phyloP scores from a whole-genome alignment of 2,329 filamentous ascomycete genomes.

The Sarocladiaceae sp. region DNA sequence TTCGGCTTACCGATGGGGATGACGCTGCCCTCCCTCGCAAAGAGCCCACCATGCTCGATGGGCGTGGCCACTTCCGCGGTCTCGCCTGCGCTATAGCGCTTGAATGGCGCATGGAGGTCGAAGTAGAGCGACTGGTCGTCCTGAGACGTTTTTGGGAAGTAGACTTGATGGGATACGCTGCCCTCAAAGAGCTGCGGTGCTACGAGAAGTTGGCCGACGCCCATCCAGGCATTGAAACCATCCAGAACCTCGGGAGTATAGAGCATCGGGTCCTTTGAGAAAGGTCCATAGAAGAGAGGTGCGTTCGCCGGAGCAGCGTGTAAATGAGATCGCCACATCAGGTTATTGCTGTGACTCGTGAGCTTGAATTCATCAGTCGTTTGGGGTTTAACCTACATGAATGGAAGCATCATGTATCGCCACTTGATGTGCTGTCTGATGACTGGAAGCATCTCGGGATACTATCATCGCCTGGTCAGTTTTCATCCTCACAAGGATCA shows the following conservation, averaged over 20 bases:
- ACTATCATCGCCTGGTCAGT: background rate
- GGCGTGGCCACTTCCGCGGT: background rate
- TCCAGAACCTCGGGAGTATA: background rate
- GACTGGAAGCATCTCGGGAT: slow-evolving; percentile 1
- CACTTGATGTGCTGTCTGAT: slow-evolving; percentile 5
- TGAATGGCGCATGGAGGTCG: slow-evolving; percentile 2
- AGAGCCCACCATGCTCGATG: slow-evolving; percentile 1
- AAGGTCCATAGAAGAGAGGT: slow-evolving; percentile 5
- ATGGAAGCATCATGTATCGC: slow-evolving; percentile 4
- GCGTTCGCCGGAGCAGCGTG: background rate
- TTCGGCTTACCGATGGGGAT: slow-evolving; percentile 6
- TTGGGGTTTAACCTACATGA: background rate
- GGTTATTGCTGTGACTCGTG: background rate
- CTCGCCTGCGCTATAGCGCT: background rate
- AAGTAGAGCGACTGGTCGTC: slow-evolving; percentile 1
- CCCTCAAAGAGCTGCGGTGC: slow-evolving; percentile 1
- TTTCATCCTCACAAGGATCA: background rate
- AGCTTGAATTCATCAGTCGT: background rate
- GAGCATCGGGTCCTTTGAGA: background rate
- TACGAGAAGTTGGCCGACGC: slow-evolving; percentile 6
- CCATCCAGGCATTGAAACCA: slow-evolving; percentile 6
- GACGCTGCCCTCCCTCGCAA: background rate
- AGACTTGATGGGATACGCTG: background rate
- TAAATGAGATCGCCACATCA: slow-evolving; percentile 3
- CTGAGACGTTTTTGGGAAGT: slow-evolving; percentile 1